These are phyloP conservation scores for Calonectria leucothoes DNA, from an alignment of 2,329 filamentous ascomycete genomes.

Conservation along the genomic window DNA sequence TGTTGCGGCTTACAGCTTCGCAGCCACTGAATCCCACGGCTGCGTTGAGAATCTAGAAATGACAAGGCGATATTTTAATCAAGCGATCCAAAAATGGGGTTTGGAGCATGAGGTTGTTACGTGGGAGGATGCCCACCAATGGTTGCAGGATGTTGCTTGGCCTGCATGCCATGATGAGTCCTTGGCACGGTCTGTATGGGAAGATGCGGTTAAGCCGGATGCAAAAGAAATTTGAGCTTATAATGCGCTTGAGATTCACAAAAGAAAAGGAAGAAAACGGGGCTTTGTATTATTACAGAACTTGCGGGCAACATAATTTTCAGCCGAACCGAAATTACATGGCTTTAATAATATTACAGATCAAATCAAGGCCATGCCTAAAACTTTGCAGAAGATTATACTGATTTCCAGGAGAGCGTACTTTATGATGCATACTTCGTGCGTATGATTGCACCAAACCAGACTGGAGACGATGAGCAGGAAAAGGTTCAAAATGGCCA, in stretches of 20 bases:
- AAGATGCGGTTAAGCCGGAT: neutral
- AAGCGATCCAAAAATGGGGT: neutral
- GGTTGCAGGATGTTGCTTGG: neutral
- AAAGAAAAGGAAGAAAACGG: neutral
- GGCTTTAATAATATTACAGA: neutral
- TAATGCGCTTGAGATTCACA: neutral
- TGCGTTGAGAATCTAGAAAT: neutral
- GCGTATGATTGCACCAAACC: no score
- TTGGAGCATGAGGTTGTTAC: neutral
- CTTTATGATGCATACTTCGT: no score
- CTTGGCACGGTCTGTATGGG: neutral
- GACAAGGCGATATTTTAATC: neutral
- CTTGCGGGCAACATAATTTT: neutral
- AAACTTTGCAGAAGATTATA: no score
- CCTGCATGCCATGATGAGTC: neutral
- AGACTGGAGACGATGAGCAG: no score
- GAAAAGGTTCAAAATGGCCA: no score
- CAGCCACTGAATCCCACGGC: neutral
- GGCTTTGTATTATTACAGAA: neutral
- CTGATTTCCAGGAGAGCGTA: no score
- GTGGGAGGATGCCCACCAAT: neutral
- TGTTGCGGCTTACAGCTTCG: neutral
- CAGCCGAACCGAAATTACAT: neutral
- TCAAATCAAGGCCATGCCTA: neutral
- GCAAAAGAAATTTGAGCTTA: neutral